Percentiles rank a stretch among this genome's conserved stretches.
phyloP scores from a whole-genome alignment of 2,329 filamentous ascomycete genomes.

The Exophiala oligosperma region DNA sequence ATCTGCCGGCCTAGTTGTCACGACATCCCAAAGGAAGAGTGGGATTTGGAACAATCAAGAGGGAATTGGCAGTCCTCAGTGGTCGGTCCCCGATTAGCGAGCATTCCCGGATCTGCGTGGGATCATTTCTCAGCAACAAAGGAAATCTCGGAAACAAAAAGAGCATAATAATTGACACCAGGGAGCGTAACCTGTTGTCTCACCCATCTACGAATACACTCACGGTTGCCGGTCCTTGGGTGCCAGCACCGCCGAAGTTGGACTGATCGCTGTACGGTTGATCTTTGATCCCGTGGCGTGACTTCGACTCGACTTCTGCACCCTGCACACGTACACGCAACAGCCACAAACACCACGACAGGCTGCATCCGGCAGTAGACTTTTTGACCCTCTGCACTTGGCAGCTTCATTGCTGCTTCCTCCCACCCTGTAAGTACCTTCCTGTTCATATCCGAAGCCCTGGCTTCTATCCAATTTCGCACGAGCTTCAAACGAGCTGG shows the following conservation, averaged over 20 bases:
- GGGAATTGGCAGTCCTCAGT: neutral
- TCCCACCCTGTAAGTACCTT: slow-evolving; percentile 17
- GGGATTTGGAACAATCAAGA: slow-evolving; percentile 6
- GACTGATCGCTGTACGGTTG: slow-evolving; percentile 26
- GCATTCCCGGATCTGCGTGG: slow-evolving; percentile 19
- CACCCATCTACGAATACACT: neutral
- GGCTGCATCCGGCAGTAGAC: neutral
- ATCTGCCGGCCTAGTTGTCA: slow-evolving; percentile 19
- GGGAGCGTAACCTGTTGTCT: slow-evolving; percentile 6
- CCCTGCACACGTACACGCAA: slow-evolving; percentile 2
- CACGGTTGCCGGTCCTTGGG: neutral
- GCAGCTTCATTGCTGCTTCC: slow-evolving; percentile 15
- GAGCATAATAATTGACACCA: neutral
- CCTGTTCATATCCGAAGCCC: slow-evolving; percentile 3
- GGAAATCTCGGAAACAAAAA: slow-evolving; percentile 14
- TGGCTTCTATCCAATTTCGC: slow-evolving; percentile 6
- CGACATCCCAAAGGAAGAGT: slow-evolving; percentile 12
- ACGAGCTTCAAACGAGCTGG: neutral
- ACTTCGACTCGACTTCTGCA: slow-evolving; percentile 9
- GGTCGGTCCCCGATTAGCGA: slow-evolving; percentile 19
- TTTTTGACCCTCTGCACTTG: neutral
- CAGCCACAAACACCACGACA: slow-evolving; percentile 1
- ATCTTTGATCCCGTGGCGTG: slow-evolving; percentile 29
- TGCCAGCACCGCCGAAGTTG: slow-evolving; percentile 5
- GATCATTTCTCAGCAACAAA: slow-evolving; percentile 14